Evolutionary conservation across 306 rosid genomes (phyloP).

Genomic region (Malus sieversii): DNA sequence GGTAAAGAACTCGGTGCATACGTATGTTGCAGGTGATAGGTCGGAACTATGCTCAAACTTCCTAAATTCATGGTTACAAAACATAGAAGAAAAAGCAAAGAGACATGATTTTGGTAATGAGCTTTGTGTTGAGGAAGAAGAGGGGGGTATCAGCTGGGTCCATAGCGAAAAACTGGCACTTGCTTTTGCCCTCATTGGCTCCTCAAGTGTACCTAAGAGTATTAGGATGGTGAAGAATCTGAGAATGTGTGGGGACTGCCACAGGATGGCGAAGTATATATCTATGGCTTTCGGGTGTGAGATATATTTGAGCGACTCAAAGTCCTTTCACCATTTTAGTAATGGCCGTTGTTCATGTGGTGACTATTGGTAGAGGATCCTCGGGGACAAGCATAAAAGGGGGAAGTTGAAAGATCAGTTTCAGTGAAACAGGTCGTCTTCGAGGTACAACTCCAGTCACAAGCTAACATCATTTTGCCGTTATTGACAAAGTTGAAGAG

Average conservation of each 20-base stretch:
- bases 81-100: conserved; percentile 36
- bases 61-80: conserved; percentile 53
- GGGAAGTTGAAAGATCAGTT: not conserved
- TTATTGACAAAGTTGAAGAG: not conserved
- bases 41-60: conserved; percentile 34
- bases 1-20: conserved; percentile 41
- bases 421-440: not conserved
- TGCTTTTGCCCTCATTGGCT: conserved; percentile 63
- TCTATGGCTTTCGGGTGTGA: conserved; percentile 65
- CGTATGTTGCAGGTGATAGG: conserved; percentile 50
- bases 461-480: not conserved
- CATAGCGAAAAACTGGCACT: conserved; percentile 80
- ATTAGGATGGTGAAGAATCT: conserved; percentile 66
- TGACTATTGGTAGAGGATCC: conserved; percentile 66
- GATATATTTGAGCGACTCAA: conserved; percentile 57
- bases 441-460: not conserved
- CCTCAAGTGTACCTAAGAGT: conserved; percentile 28
- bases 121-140: conserved; percentile 70
- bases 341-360: conserved; percentile 82
- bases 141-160: conserved; percentile 45
- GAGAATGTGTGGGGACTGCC: conserved; percentile 79
- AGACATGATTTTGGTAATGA: conserved; percentile 29
- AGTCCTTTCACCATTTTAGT: conserved; percentile 73
- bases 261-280: conserved; percentile 64
- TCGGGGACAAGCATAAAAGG: not conserved